A percentile compares a stretch with the other conserved stretches of the same genome.
These are phyloP conservation scores for Leptodermis oblonga DNA, from an alignment of 257 asterid genomes.

Conservation along the genomic window DNA sequence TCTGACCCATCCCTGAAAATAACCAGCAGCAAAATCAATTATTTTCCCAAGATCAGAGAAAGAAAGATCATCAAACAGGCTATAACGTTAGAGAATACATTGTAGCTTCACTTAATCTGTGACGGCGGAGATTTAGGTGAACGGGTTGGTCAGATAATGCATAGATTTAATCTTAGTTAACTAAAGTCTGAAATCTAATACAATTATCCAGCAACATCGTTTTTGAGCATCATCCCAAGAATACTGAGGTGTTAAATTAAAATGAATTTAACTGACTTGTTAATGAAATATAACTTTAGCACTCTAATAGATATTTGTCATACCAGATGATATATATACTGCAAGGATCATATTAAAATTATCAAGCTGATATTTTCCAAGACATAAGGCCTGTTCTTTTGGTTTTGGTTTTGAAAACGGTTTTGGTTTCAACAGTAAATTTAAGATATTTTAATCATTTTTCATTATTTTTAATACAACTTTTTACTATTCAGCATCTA, in stretches of 20 bases:
- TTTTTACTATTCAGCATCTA: too few relatives aligned
- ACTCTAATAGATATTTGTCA: background rate
- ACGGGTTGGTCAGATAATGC: background rate
- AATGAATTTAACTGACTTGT: background rate
- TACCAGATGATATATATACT: background rate
- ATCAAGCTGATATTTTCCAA: background rate
- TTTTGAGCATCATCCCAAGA: background rate
- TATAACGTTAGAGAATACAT: background rate
- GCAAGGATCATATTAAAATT: background rate
- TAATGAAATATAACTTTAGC: background rate
- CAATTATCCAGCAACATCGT: background rate
- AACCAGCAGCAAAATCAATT: slow-evolving; percentile 13
- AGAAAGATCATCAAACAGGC: background rate
- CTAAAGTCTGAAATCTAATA: background rate
- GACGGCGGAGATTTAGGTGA: background rate
- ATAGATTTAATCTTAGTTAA: background rate
- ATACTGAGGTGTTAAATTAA: background rate
- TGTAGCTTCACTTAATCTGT: background rate
- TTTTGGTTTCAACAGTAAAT: too few relatives aligned
- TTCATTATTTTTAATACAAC: too few relatives aligned
- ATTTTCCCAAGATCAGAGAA: background rate
- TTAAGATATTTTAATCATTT: too few relatives aligned
- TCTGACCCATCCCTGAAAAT: slow-evolving; percentile 79
- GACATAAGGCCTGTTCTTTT: too few relatives aligned
- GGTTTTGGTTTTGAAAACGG: too few relatives aligned